phyloP scores from a whole-genome alignment of 2,329 filamentous ascomycete genomes.

The Penicillium sp. region DNA sequence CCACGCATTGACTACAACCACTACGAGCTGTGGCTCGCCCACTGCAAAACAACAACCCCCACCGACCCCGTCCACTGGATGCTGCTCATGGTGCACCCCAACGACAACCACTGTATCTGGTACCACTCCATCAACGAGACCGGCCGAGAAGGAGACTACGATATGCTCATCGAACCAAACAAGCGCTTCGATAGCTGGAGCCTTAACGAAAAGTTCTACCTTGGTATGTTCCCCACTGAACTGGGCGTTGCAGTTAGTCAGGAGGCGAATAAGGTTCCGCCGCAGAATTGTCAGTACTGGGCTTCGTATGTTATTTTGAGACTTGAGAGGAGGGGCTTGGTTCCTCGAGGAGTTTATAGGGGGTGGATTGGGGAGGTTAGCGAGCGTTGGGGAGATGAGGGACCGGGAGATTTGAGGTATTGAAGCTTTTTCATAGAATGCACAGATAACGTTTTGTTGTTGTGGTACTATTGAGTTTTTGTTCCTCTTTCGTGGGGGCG shows the following conservation, averaged over 20 bases:
- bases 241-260: background rate
- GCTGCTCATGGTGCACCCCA: background rate
- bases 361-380: background rate
- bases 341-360: background rate
- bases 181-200: background rate
- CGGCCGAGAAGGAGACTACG: background rate
- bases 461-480: too few species aligned
- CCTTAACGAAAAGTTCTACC: background rate
- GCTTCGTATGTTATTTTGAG: background rate
- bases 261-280: background rate
- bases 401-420: background rate
- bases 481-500: background rate
- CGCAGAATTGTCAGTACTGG: slow-evolving; percentile 8
- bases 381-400: background rate
- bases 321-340: background rate
- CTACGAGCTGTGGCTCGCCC: slow-evolving; percentile 1
- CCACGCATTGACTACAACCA: background rate
- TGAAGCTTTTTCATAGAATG: background rate
- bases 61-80: slow-evolving; percentile 3
- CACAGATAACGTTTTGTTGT: too few species aligned
- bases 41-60: background rate
- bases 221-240: background rate
- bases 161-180: background rate
- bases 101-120: background rate
- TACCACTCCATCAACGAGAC: background rate